These are phyloP conservation scores for Fusarium staphyleae DNA, from an alignment of 2,329 filamentous ascomycete species.

Conservation along the genomic window DNA sequence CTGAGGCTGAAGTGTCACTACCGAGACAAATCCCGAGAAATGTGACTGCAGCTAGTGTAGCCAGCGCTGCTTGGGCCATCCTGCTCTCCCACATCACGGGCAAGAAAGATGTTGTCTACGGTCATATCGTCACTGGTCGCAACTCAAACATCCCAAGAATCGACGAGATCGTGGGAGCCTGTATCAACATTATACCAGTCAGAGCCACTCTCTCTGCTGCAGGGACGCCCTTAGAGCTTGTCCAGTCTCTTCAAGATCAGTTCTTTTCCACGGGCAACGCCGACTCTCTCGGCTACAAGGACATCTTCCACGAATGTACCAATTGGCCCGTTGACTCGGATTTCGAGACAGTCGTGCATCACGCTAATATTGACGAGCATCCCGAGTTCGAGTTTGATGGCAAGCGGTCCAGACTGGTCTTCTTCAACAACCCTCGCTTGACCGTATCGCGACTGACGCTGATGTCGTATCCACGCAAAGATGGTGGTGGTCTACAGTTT, in stretches of 20 bases:
- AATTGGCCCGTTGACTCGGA: constrained; percentile 16
- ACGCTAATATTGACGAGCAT: constrained; percentile 36
- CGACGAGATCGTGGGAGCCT: constrained; percentile 49
- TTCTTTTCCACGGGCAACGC: constrained; percentile 17
- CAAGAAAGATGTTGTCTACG: constrained; percentile 50
- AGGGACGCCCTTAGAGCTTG: constrained; percentile 3
- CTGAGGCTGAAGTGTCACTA: neutral
- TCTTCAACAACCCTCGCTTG: neutral
- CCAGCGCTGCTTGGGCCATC: constrained; percentile 52
- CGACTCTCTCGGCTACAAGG: constrained; percentile 22
- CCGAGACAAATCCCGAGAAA: neutral
- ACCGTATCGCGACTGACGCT: neutral
- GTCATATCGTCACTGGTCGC: constrained; percentile 51
- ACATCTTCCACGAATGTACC: constrained; percentile 28
- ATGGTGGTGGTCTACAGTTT: neutral
- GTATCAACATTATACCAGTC: constrained; percentile 52
- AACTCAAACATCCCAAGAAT: constrained; percentile 47
- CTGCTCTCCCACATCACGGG: constrained; percentile 47
- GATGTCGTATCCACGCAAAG: neutral
- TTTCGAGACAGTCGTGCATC: constrained; percentile 26
- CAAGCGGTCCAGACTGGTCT: neutral
- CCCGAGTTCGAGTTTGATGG: constrained; percentile 10
- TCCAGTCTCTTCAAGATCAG: constrained; percentile 23
- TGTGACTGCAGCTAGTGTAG: constrained; percentile 43
- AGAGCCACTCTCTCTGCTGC: constrained; percentile 43